phyloP scores from a whole-genome alignment of 2,329 filamentous ascomycete genomes.

The Colletotrichum paranaense region DNA sequence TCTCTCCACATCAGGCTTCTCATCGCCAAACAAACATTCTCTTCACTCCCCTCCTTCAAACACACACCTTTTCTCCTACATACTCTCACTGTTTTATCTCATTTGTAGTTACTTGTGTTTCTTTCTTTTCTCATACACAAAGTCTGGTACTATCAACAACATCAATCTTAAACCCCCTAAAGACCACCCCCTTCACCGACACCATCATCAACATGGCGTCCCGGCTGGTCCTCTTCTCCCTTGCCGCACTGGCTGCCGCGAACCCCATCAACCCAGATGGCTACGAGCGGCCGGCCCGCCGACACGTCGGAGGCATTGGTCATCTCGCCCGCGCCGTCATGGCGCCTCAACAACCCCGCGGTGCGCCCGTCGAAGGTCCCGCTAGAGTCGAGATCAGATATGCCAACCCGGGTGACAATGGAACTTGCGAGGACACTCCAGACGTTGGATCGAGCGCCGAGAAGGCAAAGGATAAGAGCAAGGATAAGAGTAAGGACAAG shows the following conservation, averaged over 20 bases:
- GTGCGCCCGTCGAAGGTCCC: background rate
- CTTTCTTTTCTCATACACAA: background rate
- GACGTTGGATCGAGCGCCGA: background rate
- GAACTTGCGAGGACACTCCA: background rate
- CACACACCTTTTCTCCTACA: background rate
- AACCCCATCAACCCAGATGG: conserved; percentile 22
- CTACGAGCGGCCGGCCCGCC: conserved; percentile 19
- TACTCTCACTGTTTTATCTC: background rate
- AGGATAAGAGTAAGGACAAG: conserved; percentile 13
- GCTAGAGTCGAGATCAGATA: conserved; percentile 16
- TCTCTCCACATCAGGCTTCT: conserved; percentile 13
- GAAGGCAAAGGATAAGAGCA: conserved; percentile 19
- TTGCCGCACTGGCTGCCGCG: conserved; percentile 31
- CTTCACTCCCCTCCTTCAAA: background rate
- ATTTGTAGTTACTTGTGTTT: background rate
- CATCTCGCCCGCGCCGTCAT: conserved; percentile 22
- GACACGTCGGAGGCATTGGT: conserved; percentile 1
- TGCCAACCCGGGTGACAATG: background rate
- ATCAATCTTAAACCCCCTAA: background rate
- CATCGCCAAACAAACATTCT: conserved; percentile 18
- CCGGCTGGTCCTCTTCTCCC: conserved; percentile 30
- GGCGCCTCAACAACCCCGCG: conserved; percentile 13
- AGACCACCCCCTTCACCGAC: background rate
- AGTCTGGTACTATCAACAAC: background rate
- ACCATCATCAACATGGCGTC: conserved; percentile 21